These are phyloP conservation scores for Anethum foeniculum DNA, from an alignment of 140 eudicot species.

Conservation along the genomic window DNA sequence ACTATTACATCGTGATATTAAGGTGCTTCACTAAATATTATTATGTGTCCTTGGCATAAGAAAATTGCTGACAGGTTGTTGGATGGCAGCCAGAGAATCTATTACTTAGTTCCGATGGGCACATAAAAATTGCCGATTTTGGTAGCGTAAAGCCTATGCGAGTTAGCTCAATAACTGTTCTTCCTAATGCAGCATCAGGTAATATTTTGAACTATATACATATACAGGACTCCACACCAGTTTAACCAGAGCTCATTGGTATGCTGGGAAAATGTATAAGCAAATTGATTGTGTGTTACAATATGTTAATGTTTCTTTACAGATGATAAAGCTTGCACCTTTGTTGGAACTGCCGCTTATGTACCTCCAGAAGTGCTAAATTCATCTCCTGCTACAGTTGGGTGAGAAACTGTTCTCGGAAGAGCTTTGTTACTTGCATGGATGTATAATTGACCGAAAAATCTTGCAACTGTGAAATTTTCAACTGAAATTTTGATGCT, in stretches of 20 bases:
- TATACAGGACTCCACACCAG: not conserved
- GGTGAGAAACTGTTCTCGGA: constrained; percentile 42
- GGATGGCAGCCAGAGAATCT: constrained; percentile 94
- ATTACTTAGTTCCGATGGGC: constrained; percentile 86
- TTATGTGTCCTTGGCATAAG: constrained; percentile 2
- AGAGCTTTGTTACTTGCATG: not conserved
- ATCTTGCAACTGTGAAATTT: not conserved
- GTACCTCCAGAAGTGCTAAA: constrained; percentile 98
- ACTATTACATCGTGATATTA: constrained; percentile 87
- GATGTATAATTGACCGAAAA: not conserved
- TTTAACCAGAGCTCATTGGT: not conserved
- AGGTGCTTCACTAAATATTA: constrained; percentile 41
- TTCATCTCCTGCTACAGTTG: constrained; percentile 81
- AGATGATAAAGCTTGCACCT: constrained; percentile 93
- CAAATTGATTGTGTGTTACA: not conserved
- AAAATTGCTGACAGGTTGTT: constrained; percentile 26
- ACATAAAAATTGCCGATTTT: constrained; percentile 94
- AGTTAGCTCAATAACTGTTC: constrained; percentile 77
- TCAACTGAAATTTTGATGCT: not conserved
- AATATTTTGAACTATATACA: not conserved
- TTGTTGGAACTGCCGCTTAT: constrained; percentile 98
- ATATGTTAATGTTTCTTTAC: constrained; percentile 17
- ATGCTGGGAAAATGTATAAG: not conserved
- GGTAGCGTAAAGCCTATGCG: constrained; percentile 99
- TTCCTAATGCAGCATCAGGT: constrained; percentile 95